phyloP scores from a whole-genome alignment of 441 rosid genomes.

The Metrosideros polymorpha region DNA sequence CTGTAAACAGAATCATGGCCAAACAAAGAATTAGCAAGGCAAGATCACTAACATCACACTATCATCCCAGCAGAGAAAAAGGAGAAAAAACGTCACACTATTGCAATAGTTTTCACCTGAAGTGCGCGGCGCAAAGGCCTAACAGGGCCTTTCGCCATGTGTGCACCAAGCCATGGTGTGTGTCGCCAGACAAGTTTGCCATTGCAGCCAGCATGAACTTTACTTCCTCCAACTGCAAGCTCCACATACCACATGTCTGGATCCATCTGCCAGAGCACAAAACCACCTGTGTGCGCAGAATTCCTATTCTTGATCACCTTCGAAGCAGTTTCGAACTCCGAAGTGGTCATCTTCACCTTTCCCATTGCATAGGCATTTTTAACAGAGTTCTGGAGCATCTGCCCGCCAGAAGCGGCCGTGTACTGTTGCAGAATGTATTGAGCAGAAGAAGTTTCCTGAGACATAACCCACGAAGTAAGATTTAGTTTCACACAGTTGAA shows the following conservation, averaged over 20 bases:
- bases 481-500: neutral
- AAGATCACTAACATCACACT: neutral
- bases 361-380: constrained; percentile 87
- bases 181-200: constrained; percentile 96
- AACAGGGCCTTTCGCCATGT: constrained; percentile 87
- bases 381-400: constrained; percentile 56
- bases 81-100: neutral
- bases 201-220: constrained; percentile 93
- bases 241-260: constrained; percentile 97
- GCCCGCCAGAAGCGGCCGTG: constrained; percentile 85
- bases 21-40: neutral
- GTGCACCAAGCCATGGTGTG: constrained; percentile 95
- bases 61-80: neutral
- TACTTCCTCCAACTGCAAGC: constrained; percentile 79
- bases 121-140: constrained; percentile 94
- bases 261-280: constrained; percentile 98
- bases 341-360: constrained; percentile 67
- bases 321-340: constrained; percentile 70
- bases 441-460: constrained; percentile 85
- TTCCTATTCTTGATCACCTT: constrained; percentile 51
- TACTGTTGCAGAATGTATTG: constrained; percentile 93
- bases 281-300: constrained; percentile 64
- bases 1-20: constrained; percentile 16
- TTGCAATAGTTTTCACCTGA: constrained; percentile 40
- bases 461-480: neutral